phyloP scores from a whole-genome alignment of 2,329 filamentous ascomycete species.

The Coniochaeta prunicola region DNA sequence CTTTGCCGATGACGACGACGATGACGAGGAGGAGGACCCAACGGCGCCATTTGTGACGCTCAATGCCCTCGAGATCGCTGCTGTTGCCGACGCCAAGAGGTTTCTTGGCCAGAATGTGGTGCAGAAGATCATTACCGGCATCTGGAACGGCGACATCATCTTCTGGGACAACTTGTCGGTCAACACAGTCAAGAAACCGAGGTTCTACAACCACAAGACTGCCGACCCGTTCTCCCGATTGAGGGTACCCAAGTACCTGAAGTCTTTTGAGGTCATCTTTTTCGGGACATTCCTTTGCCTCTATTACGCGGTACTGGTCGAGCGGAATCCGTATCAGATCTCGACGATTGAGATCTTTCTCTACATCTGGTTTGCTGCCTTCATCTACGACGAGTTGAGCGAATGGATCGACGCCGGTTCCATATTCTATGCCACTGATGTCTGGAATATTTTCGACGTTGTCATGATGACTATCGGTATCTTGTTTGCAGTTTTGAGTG shows the following conservation, averaged over 20 bases:
- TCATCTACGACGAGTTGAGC: slow-evolving; percentile 80
- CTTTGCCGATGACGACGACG: slow-evolving; percentile 30
- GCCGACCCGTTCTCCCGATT: slow-evolving; percentile 67
- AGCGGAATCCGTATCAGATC: slow-evolving; percentile 59
- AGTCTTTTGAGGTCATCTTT: slow-evolving; percentile 76
- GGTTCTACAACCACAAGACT: slow-evolving; percentile 61
- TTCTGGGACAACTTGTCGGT: slow-evolving; percentile 79
- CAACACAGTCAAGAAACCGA: slow-evolving; percentile 65
- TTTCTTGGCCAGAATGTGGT: slow-evolving; percentile 76
- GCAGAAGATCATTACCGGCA: slow-evolving; percentile 75
- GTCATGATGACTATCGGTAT: slow-evolving; percentile 69
- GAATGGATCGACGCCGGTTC: slow-evolving; percentile 82
- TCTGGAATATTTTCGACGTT: slow-evolving; percentile 76
- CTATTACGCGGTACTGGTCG: slow-evolving; percentile 81
- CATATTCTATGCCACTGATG: slow-evolving; percentile 75
- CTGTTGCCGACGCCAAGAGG: slow-evolving; percentile 73
- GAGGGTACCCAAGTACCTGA: slow-evolving; percentile 78
- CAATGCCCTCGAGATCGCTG: slow-evolving; percentile 82
- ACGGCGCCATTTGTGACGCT: slow-evolving; percentile 69
- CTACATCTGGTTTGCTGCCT: slow-evolving; percentile 81
- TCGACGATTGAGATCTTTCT: slow-evolving; percentile 64
- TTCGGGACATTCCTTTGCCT: slow-evolving; percentile 69
- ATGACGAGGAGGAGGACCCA: slow-evolving; percentile 50
- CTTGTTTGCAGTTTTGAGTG: slow-evolving; percentile 65
- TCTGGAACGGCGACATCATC: slow-evolving; percentile 81